These are phyloP conservation scores for Fallopia convolvulus DNA, from an alignment of 148 eudicot genomes.

Conservation along the genomic window DNA sequence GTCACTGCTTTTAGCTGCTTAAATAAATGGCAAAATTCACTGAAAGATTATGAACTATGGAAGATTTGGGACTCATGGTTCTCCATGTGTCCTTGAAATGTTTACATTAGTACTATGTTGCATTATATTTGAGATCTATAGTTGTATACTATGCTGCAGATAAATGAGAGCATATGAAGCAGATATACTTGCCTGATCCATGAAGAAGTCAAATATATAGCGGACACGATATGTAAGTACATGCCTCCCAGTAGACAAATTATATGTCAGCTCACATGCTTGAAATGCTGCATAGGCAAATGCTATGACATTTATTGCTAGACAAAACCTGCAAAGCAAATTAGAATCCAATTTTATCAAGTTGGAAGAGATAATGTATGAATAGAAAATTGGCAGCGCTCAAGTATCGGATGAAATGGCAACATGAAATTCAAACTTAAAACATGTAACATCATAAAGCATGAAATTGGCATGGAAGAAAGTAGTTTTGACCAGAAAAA, in stretches of 20 bases:
- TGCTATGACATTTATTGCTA: conserved; percentile 62
- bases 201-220: conserved; percentile 57
- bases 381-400: neutral
- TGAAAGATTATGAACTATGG: neutral
- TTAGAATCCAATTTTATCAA: neutral
- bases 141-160: neutral
- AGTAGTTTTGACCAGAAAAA: neutral
- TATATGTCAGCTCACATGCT: conserved; percentile 48
- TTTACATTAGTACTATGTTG: neutral
- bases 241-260: conserved; percentile 47
- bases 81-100: neutral
- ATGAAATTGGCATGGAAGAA: neutral
- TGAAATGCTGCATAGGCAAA: conserved; percentile 72
- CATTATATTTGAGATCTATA: neutral
- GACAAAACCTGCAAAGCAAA: conserved; percentile 55
- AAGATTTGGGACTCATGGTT: neutral
- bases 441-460: neutral
- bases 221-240: conserved; percentile 41
- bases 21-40: neutral
- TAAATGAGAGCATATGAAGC: neutral
- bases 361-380: conserved; percentile 3
- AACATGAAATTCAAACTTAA: neutral
- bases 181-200: conserved; percentile 78
- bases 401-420: neutral
- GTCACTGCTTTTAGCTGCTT: neutral